phyloP scores from a whole-genome alignment of 2,329 filamentous ascomycete genomes.

The Xylariaceae sp. region DNA sequence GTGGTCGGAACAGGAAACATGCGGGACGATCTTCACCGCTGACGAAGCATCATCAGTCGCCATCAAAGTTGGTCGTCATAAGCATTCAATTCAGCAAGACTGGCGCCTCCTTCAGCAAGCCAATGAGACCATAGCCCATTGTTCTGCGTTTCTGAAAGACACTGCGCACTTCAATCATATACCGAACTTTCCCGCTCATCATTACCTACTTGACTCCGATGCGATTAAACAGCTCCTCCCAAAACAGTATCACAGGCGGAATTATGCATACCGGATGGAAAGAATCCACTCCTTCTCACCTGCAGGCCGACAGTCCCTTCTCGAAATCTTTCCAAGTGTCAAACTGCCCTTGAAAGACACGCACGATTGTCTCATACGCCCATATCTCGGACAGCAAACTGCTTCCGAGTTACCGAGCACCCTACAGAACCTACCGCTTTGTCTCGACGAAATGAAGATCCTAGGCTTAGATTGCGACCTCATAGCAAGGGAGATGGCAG shows the following conservation, averaged over 20 bases:
- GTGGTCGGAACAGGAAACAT: not conserved
- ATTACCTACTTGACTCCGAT: not conserved
- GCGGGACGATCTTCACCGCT: not conserved
- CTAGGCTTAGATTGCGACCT: not conserved
- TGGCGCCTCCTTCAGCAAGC: not conserved
- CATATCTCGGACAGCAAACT: not conserved
- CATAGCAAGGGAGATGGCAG: not conserved
- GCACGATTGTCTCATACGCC: not conserved
- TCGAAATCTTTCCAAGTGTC: not conserved
- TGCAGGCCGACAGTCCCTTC: not conserved
- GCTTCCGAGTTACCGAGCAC: not conserved
- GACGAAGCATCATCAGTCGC: not conserved
- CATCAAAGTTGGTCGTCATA: not conserved
- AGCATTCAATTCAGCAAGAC: not conserved
- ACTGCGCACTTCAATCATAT: not conserved
- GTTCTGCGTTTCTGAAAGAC: not conserved
- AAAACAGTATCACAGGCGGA: not conserved
- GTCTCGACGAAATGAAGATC: not conserved
- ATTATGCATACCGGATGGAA: not conserved
- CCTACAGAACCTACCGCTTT: not conserved
- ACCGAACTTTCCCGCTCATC: not conserved
- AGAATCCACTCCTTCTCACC: not conserved
- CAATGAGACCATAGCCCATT: not conserved
- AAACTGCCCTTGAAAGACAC: not conserved
- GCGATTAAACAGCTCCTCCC: not conserved